Evolutionary conservation across 2,329 filamentous ascomycete genomes (phyloP).

Genomic region (Aspergillus sp.): DNA sequence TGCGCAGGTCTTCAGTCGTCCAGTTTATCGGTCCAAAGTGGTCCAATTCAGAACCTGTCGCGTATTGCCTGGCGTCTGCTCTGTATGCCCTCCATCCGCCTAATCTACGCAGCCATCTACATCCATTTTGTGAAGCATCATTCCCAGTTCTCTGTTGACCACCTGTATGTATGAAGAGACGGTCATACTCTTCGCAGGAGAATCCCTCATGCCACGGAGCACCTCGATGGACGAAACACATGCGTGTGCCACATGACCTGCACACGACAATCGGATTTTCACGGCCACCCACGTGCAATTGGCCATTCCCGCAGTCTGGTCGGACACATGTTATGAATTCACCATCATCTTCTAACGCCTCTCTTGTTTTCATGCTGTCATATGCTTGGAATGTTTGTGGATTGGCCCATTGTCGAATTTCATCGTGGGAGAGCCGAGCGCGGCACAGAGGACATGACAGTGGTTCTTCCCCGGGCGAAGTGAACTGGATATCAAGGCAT

Average conservation of each 20-base stretch:
- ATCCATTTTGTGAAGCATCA: background rate
- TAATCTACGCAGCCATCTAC: background rate
- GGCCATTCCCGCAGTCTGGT: slow-evolving; percentile 11
- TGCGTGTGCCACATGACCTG: slow-evolving; percentile 10
- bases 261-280: slow-evolving; percentile 13
- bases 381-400: slow-evolving; percentile 10
- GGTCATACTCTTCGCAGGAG: slow-evolving; percentile 12
- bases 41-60: background rate
- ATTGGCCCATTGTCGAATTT: slow-evolving; percentile 12
- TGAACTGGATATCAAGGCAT: slow-evolving; percentile 11
- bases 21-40: background rate
- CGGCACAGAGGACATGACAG: slow-evolving; percentile 12
- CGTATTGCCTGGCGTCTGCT: background rate
- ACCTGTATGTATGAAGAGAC: background rate
- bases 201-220: slow-evolving; percentile 12
- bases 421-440: slow-evolving; percentile 7
- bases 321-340: slow-evolving; percentile 12
- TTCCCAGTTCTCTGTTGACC: background rate
- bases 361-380: slow-evolving; percentile 8
- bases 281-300: slow-evolving; percentile 11
- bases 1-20: slow-evolving; percentile 4
- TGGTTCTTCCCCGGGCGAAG: background rate
- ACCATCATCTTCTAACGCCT: slow-evolving; percentile 9
- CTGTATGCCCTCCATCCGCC: background rate
- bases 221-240: slow-evolving; percentile 11